Evolutionary conservation across 208 protist species (phyloP).

Genomic region (Crithidia acanthocephali): DNA sequence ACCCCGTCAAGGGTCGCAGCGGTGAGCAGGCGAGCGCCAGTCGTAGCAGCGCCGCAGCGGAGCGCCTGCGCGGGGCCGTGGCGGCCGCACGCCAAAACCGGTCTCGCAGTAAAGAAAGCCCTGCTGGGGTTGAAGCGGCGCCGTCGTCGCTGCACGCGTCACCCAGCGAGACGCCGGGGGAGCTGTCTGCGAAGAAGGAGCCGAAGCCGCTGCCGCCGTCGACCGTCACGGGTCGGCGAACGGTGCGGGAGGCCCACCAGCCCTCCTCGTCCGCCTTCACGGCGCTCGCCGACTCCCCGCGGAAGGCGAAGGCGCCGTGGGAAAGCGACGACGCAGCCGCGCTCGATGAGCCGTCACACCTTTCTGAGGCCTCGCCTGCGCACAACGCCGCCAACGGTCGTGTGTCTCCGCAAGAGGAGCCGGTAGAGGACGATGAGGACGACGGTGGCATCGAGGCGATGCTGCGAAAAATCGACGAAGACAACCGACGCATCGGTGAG

Average conservation of each 20-base stretch:
- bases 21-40: background rate
- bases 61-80: slow-evolving; percentile 8
- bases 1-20: background rate
- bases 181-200: background rate
- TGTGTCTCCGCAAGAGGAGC: slow-evolving; percentile 8
- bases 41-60: background rate
- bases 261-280: slow-evolving; percentile 10
- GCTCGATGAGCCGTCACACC: background rate
- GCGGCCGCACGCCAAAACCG: slow-evolving; percentile 3
- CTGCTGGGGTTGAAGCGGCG: background rate
- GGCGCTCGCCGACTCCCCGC: slow-evolving; percentile 5
- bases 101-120: background rate
- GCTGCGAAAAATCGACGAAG: slow-evolving; percentile 33
- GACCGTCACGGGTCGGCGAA: slow-evolving; percentile 3
- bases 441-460: slow-evolving; percentile 34
- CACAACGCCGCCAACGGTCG: background rate
- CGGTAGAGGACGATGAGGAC: slow-evolving; percentile 1
- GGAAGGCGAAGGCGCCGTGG: background rate
- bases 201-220: background rate
- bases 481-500: slow-evolving; percentile 25
- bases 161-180: background rate
- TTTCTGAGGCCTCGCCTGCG: background rate
- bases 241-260: background rate
- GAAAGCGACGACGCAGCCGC: background rate
- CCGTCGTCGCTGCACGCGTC: background rate